Evolutionary conservation across 257 asterid genomes (phyloP).

Genomic region (Nicotiana sylvestris): DNA sequence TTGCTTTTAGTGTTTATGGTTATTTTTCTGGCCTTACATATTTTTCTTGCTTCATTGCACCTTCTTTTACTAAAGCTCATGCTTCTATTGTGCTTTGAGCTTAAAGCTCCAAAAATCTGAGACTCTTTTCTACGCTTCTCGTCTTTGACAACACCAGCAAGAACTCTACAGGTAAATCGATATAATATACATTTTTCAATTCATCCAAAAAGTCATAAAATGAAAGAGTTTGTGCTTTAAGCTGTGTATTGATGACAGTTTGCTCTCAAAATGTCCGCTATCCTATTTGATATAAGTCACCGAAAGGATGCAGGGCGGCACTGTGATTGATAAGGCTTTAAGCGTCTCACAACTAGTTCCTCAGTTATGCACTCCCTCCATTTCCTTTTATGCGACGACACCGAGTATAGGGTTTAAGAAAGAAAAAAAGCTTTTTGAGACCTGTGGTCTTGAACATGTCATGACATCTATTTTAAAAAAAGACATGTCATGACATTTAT

Average conservation of each 20-base stretch:
- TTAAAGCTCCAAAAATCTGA: no score
- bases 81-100: no score
- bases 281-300: not conserved
- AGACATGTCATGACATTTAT: not conserved
- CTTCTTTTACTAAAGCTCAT: no score
- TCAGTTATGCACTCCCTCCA: not conserved
- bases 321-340: not conserved
- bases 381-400: not conserved
- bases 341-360: not conserved
- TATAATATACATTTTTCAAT: no score
- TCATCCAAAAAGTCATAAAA: not conserved
- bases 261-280: no score
- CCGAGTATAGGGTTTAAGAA: not conserved
- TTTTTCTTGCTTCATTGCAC: no score
- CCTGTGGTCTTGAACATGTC: not conserved
- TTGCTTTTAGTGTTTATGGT: no score
- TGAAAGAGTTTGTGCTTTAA: not conserved
- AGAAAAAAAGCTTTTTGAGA: not conserved
- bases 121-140: no score
- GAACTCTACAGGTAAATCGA: not conserved
- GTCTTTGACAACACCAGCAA: no score
- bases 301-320: not conserved
- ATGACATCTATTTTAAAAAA: not conserved
- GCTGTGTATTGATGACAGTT: no score
- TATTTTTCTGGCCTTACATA: no score